Conservation (phyloP, 176 grass and related monocot genomes). For the Carex littledalei region DNA sequence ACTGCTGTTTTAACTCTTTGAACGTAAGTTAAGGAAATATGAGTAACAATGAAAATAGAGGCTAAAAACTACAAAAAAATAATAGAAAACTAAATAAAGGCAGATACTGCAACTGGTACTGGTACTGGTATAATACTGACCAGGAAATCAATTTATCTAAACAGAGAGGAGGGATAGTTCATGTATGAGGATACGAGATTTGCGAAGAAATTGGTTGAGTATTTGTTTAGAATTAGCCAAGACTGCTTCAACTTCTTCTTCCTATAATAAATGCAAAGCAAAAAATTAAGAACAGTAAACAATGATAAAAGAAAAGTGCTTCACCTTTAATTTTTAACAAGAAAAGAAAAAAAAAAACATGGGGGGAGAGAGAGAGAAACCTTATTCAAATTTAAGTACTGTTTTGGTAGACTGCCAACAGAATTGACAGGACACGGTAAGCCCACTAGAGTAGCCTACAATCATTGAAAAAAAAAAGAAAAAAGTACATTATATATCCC, state of each 20-base stretch:
- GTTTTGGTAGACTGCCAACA: constrained; percentile 74
- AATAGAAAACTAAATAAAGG: background rate
- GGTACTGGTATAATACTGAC: background rate
- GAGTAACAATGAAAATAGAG: background rate
- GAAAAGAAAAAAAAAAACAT: background rate
- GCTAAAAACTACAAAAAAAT: background rate
- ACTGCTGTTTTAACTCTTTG: constrained; percentile 72
- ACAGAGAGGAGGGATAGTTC: background rate
- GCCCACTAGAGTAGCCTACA: constrained; percentile 88
- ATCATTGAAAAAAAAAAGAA: constrained; percentile 2
- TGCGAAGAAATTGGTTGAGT: constrained; percentile 88
- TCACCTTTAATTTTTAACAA: background rate
- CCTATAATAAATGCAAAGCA: constrained; percentile 42
- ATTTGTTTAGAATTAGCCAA: constrained; percentile 94
- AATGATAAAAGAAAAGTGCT: background rate
- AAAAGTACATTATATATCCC: background rate
- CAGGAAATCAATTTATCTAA: background rate
- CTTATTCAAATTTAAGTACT: constrained; percentile 79
- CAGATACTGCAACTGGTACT: background rate
- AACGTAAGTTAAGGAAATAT: constrained; percentile 37
- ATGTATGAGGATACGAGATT: constrained; percentile 60
- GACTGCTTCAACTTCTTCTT: constrained; percentile 89
- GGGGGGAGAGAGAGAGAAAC: constrained; percentile 32
- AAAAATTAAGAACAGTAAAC: constrained; percentile 17
- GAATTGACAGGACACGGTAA: constrained; percentile 90